A percentile compares a stretch with the other conserved stretches of the same genome.
Conservation (phyloP, 2,329 filamentous ascomycete species). For the Venturia carpophila region DNA sequence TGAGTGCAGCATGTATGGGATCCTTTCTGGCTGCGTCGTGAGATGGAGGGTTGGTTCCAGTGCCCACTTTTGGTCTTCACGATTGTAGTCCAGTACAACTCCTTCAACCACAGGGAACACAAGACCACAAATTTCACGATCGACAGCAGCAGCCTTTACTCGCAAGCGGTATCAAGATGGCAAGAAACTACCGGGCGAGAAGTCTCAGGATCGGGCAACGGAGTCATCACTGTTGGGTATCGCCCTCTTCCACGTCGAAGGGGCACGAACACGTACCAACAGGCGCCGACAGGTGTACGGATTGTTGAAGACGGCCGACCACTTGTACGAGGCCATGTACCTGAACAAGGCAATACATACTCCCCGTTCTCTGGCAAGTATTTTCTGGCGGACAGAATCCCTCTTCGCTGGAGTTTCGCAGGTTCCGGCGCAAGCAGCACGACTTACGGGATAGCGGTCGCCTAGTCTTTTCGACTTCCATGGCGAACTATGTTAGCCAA, state of each 20-base stretch:
- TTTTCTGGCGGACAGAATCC: not conserved
- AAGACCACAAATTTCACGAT: not conserved
- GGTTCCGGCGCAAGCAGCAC: not conserved
- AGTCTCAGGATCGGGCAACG: no score
- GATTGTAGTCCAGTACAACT: not conserved
- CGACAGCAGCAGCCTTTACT: no score
- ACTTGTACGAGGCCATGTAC: not conserved
- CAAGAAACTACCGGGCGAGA: no score
- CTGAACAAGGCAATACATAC: not conserved
- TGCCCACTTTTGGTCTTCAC: not conserved
- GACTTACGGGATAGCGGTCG: not conserved
- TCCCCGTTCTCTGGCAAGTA: not conserved
- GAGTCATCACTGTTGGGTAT: no score
- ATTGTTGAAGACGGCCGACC: not conserved
- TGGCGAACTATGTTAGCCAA: not conserved
- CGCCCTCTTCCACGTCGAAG: no score
- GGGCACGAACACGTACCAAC: no score
- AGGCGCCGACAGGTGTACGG: no score
- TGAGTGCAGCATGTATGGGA: not conserved
- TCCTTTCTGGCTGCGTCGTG: not conserved
- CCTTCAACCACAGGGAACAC: no score
- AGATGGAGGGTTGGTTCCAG: not conserved
- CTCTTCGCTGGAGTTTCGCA: not conserved
- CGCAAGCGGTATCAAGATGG: no score
- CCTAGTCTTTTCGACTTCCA: not conserved